These are phyloP conservation scores for Exophiala sp. DNA, from an alignment of 2,329 filamentous ascomycete genomes.

Conservation along the genomic window DNA sequence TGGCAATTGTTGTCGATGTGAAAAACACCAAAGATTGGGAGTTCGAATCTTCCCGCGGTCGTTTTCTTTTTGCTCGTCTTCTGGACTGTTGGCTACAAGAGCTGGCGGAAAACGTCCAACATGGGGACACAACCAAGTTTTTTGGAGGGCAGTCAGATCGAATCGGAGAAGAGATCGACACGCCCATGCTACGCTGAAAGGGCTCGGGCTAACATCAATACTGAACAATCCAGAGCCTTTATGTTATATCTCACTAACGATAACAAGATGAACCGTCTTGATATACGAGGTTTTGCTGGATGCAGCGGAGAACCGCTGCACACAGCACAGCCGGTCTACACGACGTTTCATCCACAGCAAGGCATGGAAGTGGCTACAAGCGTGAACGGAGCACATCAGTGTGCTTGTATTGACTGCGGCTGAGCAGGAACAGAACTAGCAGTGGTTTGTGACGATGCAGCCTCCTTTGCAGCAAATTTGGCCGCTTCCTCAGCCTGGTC, in stretches of 20 bases:
- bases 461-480: constrained; percentile 15
- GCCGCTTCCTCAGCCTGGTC: constrained; percentile 48
- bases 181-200: too few relatives aligned
- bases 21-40: constrained; percentile 33
- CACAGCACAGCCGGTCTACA: neutral
- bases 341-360: neutral
- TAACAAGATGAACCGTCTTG: too few relatives aligned
- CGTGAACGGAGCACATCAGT: constrained; percentile 1
- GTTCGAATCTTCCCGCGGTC: constrained; percentile 37
- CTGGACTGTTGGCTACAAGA: neutral
- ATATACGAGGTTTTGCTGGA: too few relatives aligned
- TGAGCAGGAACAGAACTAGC: constrained; percentile 6
- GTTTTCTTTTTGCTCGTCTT: constrained; percentile 2
- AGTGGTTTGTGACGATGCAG: constrained; percentile 5
- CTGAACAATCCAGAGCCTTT: too few relatives aligned
- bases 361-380: too few relatives aligned
- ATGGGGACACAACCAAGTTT: too few relatives aligned
- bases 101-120: too few relatives aligned
- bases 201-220: too few relatives aligned
- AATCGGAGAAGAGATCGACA: too few relatives aligned
- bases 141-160: too few relatives aligned
- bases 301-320: neutral
- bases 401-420: constrained; percentile 16
- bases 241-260: too few relatives aligned
- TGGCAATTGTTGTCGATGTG: neutral